Conservation (phyloP, 257 asterid genomes). For the Petunia axillaris region DNA sequence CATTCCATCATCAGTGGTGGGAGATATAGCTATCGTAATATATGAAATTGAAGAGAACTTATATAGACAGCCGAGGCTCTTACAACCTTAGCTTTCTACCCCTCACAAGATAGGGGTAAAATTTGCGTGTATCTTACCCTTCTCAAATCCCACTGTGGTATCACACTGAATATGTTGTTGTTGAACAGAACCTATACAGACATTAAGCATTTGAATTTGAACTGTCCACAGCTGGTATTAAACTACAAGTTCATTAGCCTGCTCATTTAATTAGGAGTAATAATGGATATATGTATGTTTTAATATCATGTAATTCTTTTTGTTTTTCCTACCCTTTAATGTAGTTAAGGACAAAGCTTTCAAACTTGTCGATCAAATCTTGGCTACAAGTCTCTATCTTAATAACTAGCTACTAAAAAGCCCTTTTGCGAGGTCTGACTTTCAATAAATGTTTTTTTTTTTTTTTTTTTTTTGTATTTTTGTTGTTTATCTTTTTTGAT, state of each 20-base stretch:
- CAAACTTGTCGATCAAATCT: not conserved
- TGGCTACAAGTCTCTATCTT: not conserved
- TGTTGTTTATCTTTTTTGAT: not conserved
- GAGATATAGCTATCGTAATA: not conserved
- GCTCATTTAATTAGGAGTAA: not conserved
- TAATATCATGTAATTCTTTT: not conserved
- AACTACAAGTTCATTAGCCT: not conserved
- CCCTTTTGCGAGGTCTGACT: not conserved
- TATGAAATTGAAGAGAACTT: not conserved
- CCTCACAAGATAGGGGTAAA: too few relatives aligned
- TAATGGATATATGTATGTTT: not conserved
- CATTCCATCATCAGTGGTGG: too few relatives aligned
- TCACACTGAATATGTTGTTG: too few relatives aligned
- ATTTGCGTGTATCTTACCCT: too few relatives aligned
- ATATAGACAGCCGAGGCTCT: too few relatives aligned
- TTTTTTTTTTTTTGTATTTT: not conserved
- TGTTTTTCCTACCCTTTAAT: not conserved
- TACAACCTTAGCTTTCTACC: too few relatives aligned
- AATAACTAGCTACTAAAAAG: not conserved
- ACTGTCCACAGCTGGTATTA: conserved; percentile 9
- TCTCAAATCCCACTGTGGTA: too few relatives aligned
- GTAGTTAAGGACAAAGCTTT: not conserved
- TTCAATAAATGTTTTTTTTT: not conserved
- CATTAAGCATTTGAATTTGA: conserved; percentile 9
- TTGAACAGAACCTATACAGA: not conserved